Base-by-base conservation (phyloP, 371 early-diverging fungal species). In the Mucor racemosus region DNA sequence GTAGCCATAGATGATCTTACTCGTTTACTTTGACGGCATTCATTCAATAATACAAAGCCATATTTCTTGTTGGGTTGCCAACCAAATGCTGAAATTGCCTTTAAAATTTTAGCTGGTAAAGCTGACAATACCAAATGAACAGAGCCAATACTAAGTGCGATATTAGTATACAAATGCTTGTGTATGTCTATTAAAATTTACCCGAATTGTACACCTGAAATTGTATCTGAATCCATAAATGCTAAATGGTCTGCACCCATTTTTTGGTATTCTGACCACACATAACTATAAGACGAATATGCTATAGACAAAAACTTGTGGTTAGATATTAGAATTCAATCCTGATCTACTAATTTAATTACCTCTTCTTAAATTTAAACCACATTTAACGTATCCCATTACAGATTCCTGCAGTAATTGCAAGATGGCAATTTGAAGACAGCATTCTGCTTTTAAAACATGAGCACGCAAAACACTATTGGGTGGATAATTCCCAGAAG, bases 351-450 rank as follows among this genome's bases (percentile, higher is more conserved):
- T 2, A 1, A 7, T 38, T 38, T 38, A 38, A 0, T 38, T 38
- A 38, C 38, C 38, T 72, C 77, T 67, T 14, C 77, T 67, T 21
- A 79, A 63, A 44, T 78, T 78, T 9, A 89, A 57, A 7, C 85
- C 90, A 54, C 86, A 87, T 63, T 87, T 89, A 8, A 87, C 77
- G 69, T 88, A 89, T 5, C 84, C 81, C 72, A 86, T 77, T 6
- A 87, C 74, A 7, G 84, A 84, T 65, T 88, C 90, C 48, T 87
- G 86, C 14, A 85, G 68, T 38, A 88, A 61, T 58, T 88, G 80
- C 56, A 88, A 68, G 31, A 88, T 74, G 6, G 87, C 86, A 2
- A 84, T 88, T 56, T 86, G 66, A 15, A 89, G 69, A 56, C 84
- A 77, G 44, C 86, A 75, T 66, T 89, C 90, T 3, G 88, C 88